Percentiles rank a stretch among this genome's conserved stretches.
These are phyloP conservation scores for Westerdykella aurantiaca DNA, from an alignment of 2,329 filamentous ascomycete genomes.

Conservation along the genomic window DNA sequence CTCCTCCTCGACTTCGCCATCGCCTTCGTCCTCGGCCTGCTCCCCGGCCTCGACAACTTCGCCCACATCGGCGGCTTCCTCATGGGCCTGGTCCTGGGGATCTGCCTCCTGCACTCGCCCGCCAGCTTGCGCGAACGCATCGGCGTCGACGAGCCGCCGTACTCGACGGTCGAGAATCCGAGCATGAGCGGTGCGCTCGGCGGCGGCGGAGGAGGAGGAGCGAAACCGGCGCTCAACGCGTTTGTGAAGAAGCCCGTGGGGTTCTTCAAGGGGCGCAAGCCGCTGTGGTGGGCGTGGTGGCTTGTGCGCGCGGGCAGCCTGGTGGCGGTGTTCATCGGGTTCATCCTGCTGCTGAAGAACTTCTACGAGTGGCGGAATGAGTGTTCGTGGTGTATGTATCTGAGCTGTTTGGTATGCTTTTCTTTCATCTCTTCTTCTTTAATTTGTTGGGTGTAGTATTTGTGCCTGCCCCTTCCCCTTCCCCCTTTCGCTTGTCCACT, in stretches of 20 bases:
- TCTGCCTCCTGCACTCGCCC: slow-evolving; percentile 84
- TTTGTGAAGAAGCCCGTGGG: slow-evolving; percentile 51
- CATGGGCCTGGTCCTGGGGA: slow-evolving; percentile 80
- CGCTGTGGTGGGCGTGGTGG: slow-evolving; percentile 98
- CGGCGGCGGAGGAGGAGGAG: slow-evolving; percentile 45
- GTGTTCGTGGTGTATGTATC: slow-evolving; percentile 90
- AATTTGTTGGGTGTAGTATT: slow-evolving; percentile 15
- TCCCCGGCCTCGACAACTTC: slow-evolving; percentile 95
- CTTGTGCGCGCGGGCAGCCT: slow-evolving; percentile 72
- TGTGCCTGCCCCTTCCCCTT: background rate
- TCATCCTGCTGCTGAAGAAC: slow-evolving; percentile 81
- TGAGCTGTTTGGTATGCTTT: slow-evolving; percentile 77
- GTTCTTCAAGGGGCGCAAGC: slow-evolving; percentile 90
- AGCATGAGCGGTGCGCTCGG: slow-evolving; percentile 32
- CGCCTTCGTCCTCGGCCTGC: slow-evolving; percentile 83
- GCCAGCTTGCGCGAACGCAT: slow-evolving; percentile 70
- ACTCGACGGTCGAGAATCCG: slow-evolving; percentile 54
- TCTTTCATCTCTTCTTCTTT: slow-evolving; percentile 5
- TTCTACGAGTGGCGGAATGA: slow-evolving; percentile 75
- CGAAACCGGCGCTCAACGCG: slow-evolving; percentile 27
- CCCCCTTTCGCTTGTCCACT: background rate
- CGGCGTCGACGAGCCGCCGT: slow-evolving; percentile 62
- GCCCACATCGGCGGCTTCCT: slow-evolving; percentile 93
- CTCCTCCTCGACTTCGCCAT: slow-evolving; percentile 80
- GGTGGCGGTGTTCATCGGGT: slow-evolving; percentile 73